Conservation (phyloP, 768 basidiomycete genomes). For the Naganishia antarctica region DNA sequence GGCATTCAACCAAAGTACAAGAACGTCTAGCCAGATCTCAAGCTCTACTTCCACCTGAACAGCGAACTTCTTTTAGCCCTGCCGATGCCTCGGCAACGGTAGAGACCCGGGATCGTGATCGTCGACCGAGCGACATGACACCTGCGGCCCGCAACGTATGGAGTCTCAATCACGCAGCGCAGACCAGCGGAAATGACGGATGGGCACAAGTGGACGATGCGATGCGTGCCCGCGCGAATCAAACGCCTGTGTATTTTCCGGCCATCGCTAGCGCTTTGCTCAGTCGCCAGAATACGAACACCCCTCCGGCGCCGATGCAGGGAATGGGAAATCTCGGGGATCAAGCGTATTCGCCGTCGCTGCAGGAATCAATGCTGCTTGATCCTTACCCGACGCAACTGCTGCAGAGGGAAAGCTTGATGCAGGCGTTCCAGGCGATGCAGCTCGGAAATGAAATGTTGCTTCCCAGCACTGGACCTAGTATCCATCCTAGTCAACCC, state of each 20-base stretch:
- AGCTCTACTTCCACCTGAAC: constrained; percentile 25
- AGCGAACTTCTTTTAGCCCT: constrained; percentile 21
- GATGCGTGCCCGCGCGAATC: constrained; percentile 14
- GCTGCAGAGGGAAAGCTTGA: constrained; percentile 29
- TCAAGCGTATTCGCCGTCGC: too few species aligned
- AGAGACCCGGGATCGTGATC: neutral
- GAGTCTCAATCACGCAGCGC: neutral
- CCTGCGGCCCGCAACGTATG: neutral
- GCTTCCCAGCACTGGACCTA: too few species aligned
- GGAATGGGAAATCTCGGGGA: too few species aligned
- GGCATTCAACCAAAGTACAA: constrained; percentile 20
- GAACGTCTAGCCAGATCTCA: constrained; percentile 28
- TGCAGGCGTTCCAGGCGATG: constrained; percentile 46
- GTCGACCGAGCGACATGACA: constrained; percentile 2
- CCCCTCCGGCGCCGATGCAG: too few species aligned
- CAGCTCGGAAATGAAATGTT: too few species aligned
- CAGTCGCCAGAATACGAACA: constrained; percentile 11
- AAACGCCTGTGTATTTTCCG: too few species aligned
- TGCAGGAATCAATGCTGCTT: neutral
- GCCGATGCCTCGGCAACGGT: too few species aligned
- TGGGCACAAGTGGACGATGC: constrained; percentile 12
- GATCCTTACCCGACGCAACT: neutral
- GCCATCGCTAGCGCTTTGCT: neutral
- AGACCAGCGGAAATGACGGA: neutral
- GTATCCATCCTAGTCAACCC: too few species aligned